These are phyloP conservation scores for Leccinellum rugosiceps DNA, from an alignment of 768 basidiomycete genomes.

Conservation along the genomic window DNA sequence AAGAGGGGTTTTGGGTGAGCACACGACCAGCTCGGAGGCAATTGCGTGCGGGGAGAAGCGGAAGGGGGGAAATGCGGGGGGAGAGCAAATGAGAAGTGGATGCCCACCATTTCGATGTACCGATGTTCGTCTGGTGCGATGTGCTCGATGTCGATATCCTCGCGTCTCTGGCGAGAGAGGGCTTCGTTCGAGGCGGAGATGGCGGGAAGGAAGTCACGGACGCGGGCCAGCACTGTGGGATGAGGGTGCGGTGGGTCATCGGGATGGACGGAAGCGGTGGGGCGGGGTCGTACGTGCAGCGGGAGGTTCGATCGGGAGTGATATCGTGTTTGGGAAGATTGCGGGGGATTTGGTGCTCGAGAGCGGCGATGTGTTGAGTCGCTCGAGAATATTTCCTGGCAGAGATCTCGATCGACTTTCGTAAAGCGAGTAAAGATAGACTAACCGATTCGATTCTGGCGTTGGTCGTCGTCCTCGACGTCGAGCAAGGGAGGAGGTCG, in stretches of 20 bases:
- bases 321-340: conserved; percentile 32
- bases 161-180: conserved; percentile 47
- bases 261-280: neutral
- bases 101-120: conserved; percentile 65
- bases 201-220: conserved; percentile 65
- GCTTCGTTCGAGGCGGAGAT: conserved; percentile 62
- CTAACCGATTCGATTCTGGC: conserved; percentile 41
- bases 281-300: conserved; percentile 43
- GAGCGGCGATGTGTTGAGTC: conserved; percentile 32
- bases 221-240: conserved; percentile 55
- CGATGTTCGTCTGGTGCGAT: conserved; percentile 43
- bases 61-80: neutral
- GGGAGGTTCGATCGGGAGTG: conserved; percentile 37
- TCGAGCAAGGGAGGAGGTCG: conserved; percentile 32
- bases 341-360: conserved; percentile 27
- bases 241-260: neutral
- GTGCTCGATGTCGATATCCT: conserved; percentile 69
- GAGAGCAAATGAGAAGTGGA: too few species aligned
- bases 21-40: neutral
- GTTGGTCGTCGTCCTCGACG: conserved; percentile 46
- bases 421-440: neutral
- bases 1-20: neutral
- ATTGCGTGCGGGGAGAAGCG: neutral
- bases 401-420: neutral
- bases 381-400: conserved; percentile 41